A percentile compares a stretch with the other conserved stretches of the same genome.
These are phyloP conservation scores for Cercospora zeina DNA, from an alignment of 2,329 filamentous ascomycete genomes.

Conservation along the genomic window DNA sequence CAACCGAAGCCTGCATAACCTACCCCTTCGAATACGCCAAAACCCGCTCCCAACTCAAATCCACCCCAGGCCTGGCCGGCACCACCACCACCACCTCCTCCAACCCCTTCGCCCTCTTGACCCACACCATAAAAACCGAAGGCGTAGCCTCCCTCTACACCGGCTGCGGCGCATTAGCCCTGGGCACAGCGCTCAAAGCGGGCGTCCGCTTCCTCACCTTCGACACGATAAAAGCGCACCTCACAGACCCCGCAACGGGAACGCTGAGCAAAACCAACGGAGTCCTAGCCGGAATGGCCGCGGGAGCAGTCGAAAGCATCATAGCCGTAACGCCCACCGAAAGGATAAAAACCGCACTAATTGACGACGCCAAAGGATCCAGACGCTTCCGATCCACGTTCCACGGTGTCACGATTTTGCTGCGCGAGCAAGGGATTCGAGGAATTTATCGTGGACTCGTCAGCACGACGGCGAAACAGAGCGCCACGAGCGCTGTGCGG, in stretches of 20 bases:
- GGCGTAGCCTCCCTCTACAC: conserved; percentile 39
- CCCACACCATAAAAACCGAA: conserved; percentile 28
- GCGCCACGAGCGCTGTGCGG: conserved; percentile 50
- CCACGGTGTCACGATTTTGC: conserved; percentile 11
- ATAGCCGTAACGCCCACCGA: conserved; percentile 40
- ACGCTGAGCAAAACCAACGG: conserved; percentile 34
- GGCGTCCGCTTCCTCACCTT: conserved; percentile 40
- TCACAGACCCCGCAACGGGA: conserved; percentile 35
- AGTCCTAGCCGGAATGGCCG: conserved; percentile 37
- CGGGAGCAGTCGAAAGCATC: conserved; percentile 36
- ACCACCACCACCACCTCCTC: conserved; percentile 14
- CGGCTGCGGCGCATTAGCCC: conserved; percentile 36
- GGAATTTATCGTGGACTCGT: conserved; percentile 51
- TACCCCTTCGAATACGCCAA: conserved; percentile 43
- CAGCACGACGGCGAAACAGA: conserved; percentile 53
- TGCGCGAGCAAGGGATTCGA: conserved; percentile 45
- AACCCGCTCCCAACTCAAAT: conserved; percentile 39
- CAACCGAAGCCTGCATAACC: conserved; percentile 55
- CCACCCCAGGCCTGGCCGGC: background rate
- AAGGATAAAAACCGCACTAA: conserved; percentile 40
- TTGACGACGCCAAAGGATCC: conserved; percentile 36
- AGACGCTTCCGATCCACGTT: conserved; percentile 30
- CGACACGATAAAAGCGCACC: conserved; percentile 34
- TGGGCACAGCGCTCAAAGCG: conserved; percentile 39
- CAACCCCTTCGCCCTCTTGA: conserved; percentile 36